These are phyloP conservation scores for Hymenochaete sp. DNA, from an alignment of 1,284 basidiomycete genomes.

Conservation along the genomic window DNA sequence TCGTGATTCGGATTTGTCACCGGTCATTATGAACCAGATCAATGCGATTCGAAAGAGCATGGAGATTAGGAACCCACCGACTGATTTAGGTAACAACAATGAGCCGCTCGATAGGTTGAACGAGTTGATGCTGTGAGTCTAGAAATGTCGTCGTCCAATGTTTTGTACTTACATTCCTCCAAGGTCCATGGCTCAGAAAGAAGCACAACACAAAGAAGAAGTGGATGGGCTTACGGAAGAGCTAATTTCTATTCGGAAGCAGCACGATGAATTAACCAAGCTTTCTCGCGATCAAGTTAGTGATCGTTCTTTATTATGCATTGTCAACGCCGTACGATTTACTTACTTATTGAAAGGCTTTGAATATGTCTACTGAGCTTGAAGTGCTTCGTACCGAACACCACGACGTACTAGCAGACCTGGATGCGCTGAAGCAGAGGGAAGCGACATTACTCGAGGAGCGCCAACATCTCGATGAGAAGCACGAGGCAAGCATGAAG, in stretches of 20 bases:
- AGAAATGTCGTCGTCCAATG: constrained; percentile 14
- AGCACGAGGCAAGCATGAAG: constrained; percentile 14
- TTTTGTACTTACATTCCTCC: background rate
- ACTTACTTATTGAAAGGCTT: constrained; percentile 39
- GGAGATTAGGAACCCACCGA: constrained; percentile 32
- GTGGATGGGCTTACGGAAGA: constrained; percentile 65
- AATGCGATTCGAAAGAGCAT: constrained; percentile 60
- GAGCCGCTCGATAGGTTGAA: constrained; percentile 70
- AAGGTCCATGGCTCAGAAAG: constrained; percentile 92
- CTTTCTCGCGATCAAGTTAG: constrained; percentile 74
- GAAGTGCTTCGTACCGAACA: constrained; percentile 63
- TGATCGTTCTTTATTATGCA: constrained; percentile 6
- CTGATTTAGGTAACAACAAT: constrained; percentile 34
- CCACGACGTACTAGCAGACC: constrained; percentile 37
- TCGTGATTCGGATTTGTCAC: constrained; percentile 40
- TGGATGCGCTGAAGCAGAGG: constrained; percentile 48
- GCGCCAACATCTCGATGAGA: constrained; percentile 38
- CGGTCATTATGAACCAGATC: constrained; percentile 61
- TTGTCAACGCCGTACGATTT: background rate
- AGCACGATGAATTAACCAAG: constrained; percentile 71
- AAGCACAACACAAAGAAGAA: constrained; percentile 72
- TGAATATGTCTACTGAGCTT: constrained; percentile 82
- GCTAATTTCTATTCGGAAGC: constrained; percentile 58
- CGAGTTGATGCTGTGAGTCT: constrained; percentile 75
- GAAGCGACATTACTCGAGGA: constrained; percentile 46